Evolutionary conservation across 129 eudicot genomes (phyloP), one percentile per base, ranked within the genome.

Genomic region (Lonicera japonica): DNA sequence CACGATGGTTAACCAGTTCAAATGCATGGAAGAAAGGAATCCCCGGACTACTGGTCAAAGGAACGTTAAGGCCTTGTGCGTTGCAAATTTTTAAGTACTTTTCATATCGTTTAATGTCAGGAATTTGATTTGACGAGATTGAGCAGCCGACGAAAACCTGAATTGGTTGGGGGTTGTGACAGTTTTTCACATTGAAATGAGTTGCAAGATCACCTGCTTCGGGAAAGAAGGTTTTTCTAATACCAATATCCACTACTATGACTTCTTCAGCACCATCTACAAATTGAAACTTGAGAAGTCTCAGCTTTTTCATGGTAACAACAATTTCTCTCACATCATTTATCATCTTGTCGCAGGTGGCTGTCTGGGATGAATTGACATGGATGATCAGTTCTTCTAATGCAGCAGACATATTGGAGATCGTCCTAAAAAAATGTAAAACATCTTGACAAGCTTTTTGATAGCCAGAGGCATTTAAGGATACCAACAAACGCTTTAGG

Each of bases 1-100:
- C 52, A 62, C 63, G 55, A 43, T 70, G 68, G 54, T 71, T 63
- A 4, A 63, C 75, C 68, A 71, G 36, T 55, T 71, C 75, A 63
- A 71, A 54, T 23, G 64, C 64, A 40, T 15, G 69, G 41, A 41
- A 61, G 23, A 10, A 3, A 70, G 75, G n/a, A n/a, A n/a, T n/a
- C n/a, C n/a, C n/a, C 36, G 61, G 68, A 19, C 18, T 5, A 17
- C 41, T 20, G 45, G 53, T 62, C n/a, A n/a, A 24, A 54, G 7
- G 0, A 7, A 6, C 6, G 36, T 63, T 16, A 34, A 64, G 53
- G 38, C 64, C 75, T 39, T 40, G 13, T n/a, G 69, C 75, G 24
- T 50, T 6, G 46, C 47, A 50, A 17, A 11, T 5, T 50, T 50
- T 50, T 5, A 50, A 16, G n/a, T 50, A 71, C 70, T 43, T 63